phyloP scores from a whole-genome alignment of 768 basidiomycete species.

The Russula vinacea region DNA sequence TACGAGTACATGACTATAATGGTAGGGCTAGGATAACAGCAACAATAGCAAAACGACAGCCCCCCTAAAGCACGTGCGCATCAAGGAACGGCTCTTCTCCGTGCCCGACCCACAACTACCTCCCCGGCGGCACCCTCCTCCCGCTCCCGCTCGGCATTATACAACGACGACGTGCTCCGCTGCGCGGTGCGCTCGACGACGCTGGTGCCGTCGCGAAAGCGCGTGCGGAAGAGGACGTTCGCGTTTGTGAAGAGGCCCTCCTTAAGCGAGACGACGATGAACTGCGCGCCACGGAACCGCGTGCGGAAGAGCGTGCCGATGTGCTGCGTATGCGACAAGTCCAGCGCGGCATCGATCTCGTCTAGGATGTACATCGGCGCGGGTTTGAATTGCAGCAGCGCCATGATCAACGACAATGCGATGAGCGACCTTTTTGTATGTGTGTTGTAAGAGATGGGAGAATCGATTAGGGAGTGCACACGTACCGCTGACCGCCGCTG shows the following conservation, averaged over 20 bases:
- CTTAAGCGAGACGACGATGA: conserved; percentile 95
- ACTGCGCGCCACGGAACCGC: conserved; percentile 96
- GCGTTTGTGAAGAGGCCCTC: conserved; percentile 98
- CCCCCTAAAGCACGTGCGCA: background rate
- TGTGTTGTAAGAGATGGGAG: background rate
- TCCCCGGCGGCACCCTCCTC: background rate
- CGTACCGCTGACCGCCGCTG: conserved; percentile 93
- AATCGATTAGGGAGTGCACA: background rate
- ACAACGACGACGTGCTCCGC: conserved; percentile 51
- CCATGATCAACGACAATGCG: conserved; percentile 97
- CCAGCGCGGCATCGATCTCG: conserved; percentile 96
- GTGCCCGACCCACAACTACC: background rate
- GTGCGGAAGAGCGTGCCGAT: conserved; percentile 97
- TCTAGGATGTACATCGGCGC: conserved; percentile 99
- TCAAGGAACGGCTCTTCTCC: conserved; percentile 9
- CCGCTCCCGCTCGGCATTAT: conserved; percentile 29
- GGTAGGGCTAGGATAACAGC: background rate
- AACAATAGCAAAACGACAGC: background rate
- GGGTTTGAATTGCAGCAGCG: conserved; percentile 97
- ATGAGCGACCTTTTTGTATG: conserved; percentile 76
- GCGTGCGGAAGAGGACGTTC: conserved; percentile 89
- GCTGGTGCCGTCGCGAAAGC: conserved; percentile 92
- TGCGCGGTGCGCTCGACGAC: conserved; percentile 80
- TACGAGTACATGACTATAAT: background rate
- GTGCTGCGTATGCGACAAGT: conserved; percentile 94